Evolutionary conservation across 768 basidiomycete genomes (phyloP), one percentile per base, ranked within the genome.

Genomic region (Pholiota molesta): DNA sequence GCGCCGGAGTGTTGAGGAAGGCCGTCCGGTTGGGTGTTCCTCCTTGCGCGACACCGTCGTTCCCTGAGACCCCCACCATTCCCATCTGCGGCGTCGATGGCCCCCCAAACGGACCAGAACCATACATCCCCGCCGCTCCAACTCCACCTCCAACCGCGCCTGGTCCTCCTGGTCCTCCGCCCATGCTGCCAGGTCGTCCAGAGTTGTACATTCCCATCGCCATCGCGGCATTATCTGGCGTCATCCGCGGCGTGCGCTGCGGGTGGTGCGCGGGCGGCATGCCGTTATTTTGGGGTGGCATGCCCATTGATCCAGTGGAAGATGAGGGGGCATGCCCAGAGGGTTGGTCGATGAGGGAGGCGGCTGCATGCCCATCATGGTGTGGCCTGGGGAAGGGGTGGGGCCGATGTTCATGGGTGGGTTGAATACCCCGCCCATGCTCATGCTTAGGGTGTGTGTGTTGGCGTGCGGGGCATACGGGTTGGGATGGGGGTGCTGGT

Each of bases 1-100:
- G 89, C 2, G 87, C 86, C 2, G 89, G 87, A 0, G 88, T 89
- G 13, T 80, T 69, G 29, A 81, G 80, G 66, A 87, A 86, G 8
- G 72, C 68, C 5, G 75, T 31, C 28, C 83, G 83, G 54, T 71
- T 77, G 10, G 79, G 67, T 17, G 83, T 72, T 39, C 77, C 76
- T 35, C 74, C 79, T 57, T 70, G 77, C 33, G 76, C 73, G 39
- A 58, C 28, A n/a, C 31, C 57, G 10, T 58, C 57, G 13, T 49
- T 49, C 23, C 47, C 47, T 26, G 47, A 14, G 23, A 49, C 47
- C 11, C 45, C 45, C 7, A 45, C 86, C 26, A 81, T 76, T 62
- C 79, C 77, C 63, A 77, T 81, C 54, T 84, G 84, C 26, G 89
- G 77, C 4, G 81, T 80, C 5, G 87, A 74, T 2, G 82, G 75